phyloP scores from a whole-genome alignment of 1,284 basidiomycete genomes.

The Trichosporon asahii region DNA sequence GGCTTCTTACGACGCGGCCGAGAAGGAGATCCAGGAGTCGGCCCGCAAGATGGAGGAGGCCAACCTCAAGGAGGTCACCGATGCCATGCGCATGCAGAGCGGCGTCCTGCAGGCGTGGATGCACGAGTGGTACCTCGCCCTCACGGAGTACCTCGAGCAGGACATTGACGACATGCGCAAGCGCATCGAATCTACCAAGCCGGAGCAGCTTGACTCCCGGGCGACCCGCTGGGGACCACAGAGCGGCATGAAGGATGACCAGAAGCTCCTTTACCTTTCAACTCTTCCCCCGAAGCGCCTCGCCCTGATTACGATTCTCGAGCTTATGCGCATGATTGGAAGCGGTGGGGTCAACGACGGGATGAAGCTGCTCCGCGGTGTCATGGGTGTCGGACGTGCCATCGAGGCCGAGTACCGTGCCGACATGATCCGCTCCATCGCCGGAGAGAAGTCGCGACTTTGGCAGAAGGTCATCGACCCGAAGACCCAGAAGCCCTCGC shows the following conservation, averaged over 20 bases:
- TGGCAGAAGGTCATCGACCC: slow-evolving; percentile 42
- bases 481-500: slow-evolving; percentile 36
- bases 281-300: slow-evolving; percentile 75
- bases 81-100: slow-evolving; percentile 38
- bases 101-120: slow-evolving; percentile 72
- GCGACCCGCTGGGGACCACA: slow-evolving; percentile 23
- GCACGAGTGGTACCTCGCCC: slow-evolving; percentile 77
- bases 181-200: slow-evolving; percentile 44
- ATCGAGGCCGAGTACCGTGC: slow-evolving; percentile 86
- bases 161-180: slow-evolving; percentile 60
- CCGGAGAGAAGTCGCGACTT: slow-evolving; percentile 38
- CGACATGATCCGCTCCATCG: slow-evolving; percentile 66
- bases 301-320: slow-evolving; percentile 84
- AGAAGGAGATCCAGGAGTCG: slow-evolving; percentile 67
- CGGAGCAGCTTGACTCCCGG: slow-evolving; percentile 13
- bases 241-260: slow-evolving; percentile 31
- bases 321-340: slow-evolving; percentile 79
- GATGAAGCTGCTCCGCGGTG: slow-evolving; percentile 83
- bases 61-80: slow-evolving; percentile 51
- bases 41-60: slow-evolving; percentile 62
- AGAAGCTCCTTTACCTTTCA: slow-evolving; percentile 60
- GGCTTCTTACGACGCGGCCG: slow-evolving; percentile 78
- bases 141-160: slow-evolving; percentile 58
- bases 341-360: slow-evolving; percentile 74
- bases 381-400: slow-evolving; percentile 77